These are phyloP conservation scores for Komagataella populi DNA, from an alignment of 805 yeast species.

Conservation along the genomic window DNA sequence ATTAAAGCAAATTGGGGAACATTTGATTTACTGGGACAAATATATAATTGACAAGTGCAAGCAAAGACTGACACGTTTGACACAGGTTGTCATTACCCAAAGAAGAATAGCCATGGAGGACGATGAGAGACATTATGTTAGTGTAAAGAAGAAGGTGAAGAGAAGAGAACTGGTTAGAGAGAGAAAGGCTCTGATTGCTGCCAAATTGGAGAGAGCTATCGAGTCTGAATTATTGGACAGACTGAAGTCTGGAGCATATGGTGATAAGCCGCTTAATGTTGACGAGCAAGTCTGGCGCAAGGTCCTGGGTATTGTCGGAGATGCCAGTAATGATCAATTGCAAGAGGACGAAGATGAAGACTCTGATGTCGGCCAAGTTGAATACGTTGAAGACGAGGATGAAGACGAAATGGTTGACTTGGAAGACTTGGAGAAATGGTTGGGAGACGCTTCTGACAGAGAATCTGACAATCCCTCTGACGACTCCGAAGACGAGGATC, in stretches of 20 bases:
- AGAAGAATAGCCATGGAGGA: constrained; percentile 83
- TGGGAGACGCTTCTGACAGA: constrained; percentile 26
- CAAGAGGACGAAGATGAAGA: constrained; percentile 42
- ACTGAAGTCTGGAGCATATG: constrained; percentile 95
- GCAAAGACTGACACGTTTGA: constrained; percentile 86
- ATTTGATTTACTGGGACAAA: constrained; percentile 86
- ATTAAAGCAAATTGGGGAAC: constrained; percentile 75
- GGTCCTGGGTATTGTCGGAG: constrained; percentile 61
- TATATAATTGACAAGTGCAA: constrained; percentile 87
- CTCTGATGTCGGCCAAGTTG: constrained; percentile 64
- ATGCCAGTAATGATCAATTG: constrained; percentile 46
- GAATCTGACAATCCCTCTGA: constrained; percentile 24
- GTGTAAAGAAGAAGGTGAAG: constrained; percentile 86
- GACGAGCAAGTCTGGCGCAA: constrained; percentile 94
- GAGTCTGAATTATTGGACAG: constrained; percentile 92
- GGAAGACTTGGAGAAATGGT: constrained; percentile 89
- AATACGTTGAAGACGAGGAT: constrained; percentile 81
- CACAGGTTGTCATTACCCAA: constrained; percentile 92
- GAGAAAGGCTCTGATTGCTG: constrained; percentile 93
- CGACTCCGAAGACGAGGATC: constrained; percentile 15
- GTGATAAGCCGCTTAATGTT: constrained; percentile 93
- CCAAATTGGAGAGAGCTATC: constrained; percentile 90
- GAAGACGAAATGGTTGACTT: constrained; percentile 84
- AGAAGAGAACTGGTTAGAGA: constrained; percentile 92
- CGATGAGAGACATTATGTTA: constrained; percentile 88